A percentile compares a stretch with the other conserved stretches of the same genome.
These are phyloP conservation scores for Cutaneotrichosporon arboriforme DNA, from an alignment of 1,284 basidiomycete species.

Conservation along the genomic window DNA sequence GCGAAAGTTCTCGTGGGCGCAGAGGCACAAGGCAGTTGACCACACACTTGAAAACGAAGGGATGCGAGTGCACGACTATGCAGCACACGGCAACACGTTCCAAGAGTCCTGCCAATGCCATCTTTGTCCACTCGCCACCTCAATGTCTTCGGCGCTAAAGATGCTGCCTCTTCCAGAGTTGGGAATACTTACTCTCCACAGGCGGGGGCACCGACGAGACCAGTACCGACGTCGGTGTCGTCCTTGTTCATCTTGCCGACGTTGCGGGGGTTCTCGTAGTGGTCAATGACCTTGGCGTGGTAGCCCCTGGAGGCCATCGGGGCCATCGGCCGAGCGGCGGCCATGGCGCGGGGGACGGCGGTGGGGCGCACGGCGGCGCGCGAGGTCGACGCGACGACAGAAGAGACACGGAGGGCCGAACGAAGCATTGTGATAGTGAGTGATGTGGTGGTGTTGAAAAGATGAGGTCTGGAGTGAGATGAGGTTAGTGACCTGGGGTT, in stretches of 20 bases:
- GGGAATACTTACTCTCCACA: constrained; percentile 49
- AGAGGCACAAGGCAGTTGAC: too few relatives aligned
- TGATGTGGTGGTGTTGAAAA: not conserved
- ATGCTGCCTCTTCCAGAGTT: too few relatives aligned
- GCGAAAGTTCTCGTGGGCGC: too few relatives aligned
- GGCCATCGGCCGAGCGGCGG: constrained; percentile 16
- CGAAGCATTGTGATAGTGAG: constrained; percentile 24
- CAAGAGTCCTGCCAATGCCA: too few relatives aligned
- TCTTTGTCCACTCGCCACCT: too few relatives aligned
- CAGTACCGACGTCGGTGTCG: constrained; percentile 65
- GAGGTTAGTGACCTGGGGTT: constrained; percentile 3
- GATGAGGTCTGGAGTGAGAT: not conserved
- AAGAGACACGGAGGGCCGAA: constrained; percentile 23
- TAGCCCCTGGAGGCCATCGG: constrained; percentile 56
- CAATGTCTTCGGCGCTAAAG: too few relatives aligned
- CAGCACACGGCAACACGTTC: too few relatives aligned
- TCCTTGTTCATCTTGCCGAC: constrained; percentile 54
- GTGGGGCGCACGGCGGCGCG: constrained; percentile 20
- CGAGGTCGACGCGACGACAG: constrained; percentile 28
- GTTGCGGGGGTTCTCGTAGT: constrained; percentile 92
- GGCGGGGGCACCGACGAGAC: constrained; percentile 82
- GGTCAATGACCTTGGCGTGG: constrained; percentile 90
- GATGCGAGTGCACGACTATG: too few relatives aligned
- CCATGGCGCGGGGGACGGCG: constrained; percentile 6
- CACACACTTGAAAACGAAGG: too few relatives aligned